Conservation (phyloP, 495 filamentous ascomycete genomes). For the Thermothielavioides terrestris region DNA sequence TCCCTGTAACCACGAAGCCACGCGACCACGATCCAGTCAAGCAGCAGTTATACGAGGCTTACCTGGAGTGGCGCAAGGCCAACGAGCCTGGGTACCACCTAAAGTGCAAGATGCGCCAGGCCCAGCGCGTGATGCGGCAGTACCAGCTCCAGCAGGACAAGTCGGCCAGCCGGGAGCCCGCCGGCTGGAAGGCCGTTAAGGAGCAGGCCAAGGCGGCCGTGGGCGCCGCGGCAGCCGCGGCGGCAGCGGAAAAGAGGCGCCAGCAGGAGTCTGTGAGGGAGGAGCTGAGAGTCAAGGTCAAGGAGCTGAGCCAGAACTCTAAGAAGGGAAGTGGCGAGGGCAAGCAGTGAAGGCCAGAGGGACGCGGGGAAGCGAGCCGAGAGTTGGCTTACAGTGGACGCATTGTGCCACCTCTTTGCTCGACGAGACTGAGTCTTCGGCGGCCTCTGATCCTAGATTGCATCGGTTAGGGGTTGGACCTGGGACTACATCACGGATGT, state of each 20-base stretch:
- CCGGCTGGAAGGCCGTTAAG: constrained; percentile 20
- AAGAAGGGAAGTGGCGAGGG: not conserved
- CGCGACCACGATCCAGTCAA: constrained; percentile 28
- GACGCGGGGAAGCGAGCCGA: not conserved
- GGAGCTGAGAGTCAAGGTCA: constrained; percentile 12
- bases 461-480: not conserved
- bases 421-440: too few species aligned
- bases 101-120: constrained; percentile 36
- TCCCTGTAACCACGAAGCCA: constrained; percentile 27
- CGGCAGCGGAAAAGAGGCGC: constrained; percentile 5
- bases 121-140: constrained; percentile 30
- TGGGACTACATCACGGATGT: not conserved
- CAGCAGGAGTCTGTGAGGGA: constrained; percentile 7
- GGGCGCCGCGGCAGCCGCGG: constrained; percentile 8
- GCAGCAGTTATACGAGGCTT: constrained; percentile 36
- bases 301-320: not conserved
- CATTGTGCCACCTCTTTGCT: not conserved
- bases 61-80: constrained; percentile 34
- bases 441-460: not conserved
- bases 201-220: constrained; percentile 26
- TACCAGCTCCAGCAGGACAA: constrained; percentile 13
- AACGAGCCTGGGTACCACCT: constrained; percentile 33
- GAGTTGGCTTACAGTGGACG: not conserved
- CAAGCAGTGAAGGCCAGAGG: constrained; percentile 10
- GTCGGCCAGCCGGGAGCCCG: not conserved